Percentiles rank a stretch among this genome's conserved stretches.
Evolutionary conservation across 192 early-diverging fungal genomes (phyloP).

Genomic region (Coemansia sp.): DNA sequence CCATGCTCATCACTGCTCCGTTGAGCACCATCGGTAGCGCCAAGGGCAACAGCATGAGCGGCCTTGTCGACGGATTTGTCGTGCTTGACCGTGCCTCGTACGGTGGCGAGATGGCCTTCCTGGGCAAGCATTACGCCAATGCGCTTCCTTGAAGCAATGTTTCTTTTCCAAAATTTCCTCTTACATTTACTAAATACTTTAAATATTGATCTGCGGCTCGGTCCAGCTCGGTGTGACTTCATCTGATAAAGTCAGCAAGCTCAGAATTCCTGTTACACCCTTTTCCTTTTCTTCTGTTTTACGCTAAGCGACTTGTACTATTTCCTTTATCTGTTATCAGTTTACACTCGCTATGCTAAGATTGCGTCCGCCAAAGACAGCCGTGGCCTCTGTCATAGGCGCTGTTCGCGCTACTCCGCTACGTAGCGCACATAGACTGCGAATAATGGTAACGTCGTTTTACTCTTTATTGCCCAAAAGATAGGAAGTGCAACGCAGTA

Average conservation of each 20-base stretch:
- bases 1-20: slow-evolving; percentile 33
- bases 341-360: background rate
- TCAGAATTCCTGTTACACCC: too few relatives aligned
- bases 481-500: background rate
- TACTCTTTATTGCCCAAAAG: background rate
- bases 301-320: too few relatives aligned
- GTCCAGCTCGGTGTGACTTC: too few relatives aligned
- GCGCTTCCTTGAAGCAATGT: slow-evolving; percentile 28
- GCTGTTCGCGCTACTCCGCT: background rate
- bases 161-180: background rate
- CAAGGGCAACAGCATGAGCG: slow-evolving; percentile 35
- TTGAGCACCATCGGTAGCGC: slow-evolving; percentile 37
- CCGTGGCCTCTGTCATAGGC: background rate
- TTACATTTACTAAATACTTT: background rate
- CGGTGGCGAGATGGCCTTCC: slow-evolving; percentile 43
- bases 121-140: slow-evolving; percentile 39
- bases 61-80: slow-evolving; percentile 41
- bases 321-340: too few relatives aligned
- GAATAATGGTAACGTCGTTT: slow-evolving; percentile 1
- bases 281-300: too few relatives aligned
- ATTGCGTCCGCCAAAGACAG: background rate
- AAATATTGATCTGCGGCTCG: too few relatives aligned
- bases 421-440: slow-evolving; percentile 1
- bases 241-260: too few relatives aligned
- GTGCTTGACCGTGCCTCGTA: slow-evolving; percentile 32